These are phyloP conservation scores for Populus simonii DNA, from an alignment of 345 rosid genomes.

Conservation along the genomic window DNA sequence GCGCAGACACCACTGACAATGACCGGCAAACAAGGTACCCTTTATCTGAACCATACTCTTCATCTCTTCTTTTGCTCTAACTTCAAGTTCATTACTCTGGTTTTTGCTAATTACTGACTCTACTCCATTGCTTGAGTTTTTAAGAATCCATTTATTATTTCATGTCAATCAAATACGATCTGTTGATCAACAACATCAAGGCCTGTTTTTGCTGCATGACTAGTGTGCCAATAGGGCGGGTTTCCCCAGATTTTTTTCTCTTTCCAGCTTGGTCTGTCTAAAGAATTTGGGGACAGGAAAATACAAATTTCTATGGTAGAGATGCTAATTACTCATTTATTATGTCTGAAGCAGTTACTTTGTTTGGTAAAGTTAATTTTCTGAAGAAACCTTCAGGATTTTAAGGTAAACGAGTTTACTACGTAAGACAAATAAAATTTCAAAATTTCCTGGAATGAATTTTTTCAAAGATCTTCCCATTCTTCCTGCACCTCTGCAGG, in stretches of 20 bases:
- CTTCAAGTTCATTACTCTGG: background rate
- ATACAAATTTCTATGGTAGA: background rate
- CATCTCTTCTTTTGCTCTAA: background rate
- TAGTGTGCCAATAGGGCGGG: background rate
- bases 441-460: background rate
- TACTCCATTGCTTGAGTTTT: background rate
- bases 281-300: background rate
- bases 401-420: background rate
- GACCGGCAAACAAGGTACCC: constrained; percentile 93
- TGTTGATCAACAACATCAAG: background rate
- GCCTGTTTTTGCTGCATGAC: background rate
- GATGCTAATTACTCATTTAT: background rate
- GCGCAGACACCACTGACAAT: constrained; percentile 97
- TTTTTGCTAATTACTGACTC: background rate
- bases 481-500: background rate
- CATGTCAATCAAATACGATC: constrained; percentile 1
- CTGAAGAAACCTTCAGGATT: background rate
- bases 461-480: background rate
- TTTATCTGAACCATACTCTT: background rate
- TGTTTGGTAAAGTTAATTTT: background rate
- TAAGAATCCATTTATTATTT: background rate
- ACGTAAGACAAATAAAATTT: background rate
- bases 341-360: background rate
- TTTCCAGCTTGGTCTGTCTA: background rate
- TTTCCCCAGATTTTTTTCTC: background rate